phyloP scores from a whole-genome alignment of 148 eudicot species.

The Gaultheria prostrata region DNA sequence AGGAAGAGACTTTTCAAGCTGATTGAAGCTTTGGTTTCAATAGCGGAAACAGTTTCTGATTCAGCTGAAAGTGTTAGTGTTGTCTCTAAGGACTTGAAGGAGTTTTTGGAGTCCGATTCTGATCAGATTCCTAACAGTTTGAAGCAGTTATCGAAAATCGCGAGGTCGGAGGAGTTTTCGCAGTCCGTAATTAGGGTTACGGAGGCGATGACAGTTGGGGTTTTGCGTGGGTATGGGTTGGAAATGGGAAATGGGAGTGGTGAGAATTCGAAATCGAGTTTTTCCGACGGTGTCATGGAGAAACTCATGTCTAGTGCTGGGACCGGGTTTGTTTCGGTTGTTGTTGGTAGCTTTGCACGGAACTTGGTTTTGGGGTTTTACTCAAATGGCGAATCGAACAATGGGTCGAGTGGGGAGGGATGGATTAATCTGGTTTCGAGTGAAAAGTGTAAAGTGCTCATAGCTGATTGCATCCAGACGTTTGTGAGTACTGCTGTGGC shows the following conservation, averaged over 20 bases:
- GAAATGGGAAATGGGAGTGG: conserved; percentile 28
- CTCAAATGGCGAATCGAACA: conserved; percentile 17
- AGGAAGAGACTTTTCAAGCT: conserved; percentile 48
- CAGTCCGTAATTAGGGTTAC: conserved; percentile 52
- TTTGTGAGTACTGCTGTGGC: conserved; percentile 84
- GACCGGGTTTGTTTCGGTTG: conserved; percentile 72
- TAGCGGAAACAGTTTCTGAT: conserved; percentile 63
- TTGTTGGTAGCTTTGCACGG: conserved; percentile 85
- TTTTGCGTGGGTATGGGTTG: conserved; percentile 47
- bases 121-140: conserved; percentile 81
- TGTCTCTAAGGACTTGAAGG: conserved; percentile 70
- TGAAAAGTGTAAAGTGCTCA: conserved; percentile 43
- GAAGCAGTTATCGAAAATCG: conserved; percentile 70
- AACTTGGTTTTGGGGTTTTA: conserved; percentile 69
- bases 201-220: conserved; percentile 55
- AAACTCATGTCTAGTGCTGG: conserved; percentile 61
- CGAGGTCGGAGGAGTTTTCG: conserved; percentile 59
- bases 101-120: conserved; percentile 62
- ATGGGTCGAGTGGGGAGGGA: conserved; percentile 23
- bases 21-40: conserved; percentile 44
- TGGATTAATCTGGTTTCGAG: conserved; percentile 48
- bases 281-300: conserved; percentile 54
- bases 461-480: conserved; percentile 60
- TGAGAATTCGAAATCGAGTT: conserved; percentile 24
- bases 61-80: conserved; percentile 59